These are phyloP conservation scores for Debaryomyces coudertii DNA, from an alignment of 1,139 yeast genomes.

Conservation along the genomic window DNA sequence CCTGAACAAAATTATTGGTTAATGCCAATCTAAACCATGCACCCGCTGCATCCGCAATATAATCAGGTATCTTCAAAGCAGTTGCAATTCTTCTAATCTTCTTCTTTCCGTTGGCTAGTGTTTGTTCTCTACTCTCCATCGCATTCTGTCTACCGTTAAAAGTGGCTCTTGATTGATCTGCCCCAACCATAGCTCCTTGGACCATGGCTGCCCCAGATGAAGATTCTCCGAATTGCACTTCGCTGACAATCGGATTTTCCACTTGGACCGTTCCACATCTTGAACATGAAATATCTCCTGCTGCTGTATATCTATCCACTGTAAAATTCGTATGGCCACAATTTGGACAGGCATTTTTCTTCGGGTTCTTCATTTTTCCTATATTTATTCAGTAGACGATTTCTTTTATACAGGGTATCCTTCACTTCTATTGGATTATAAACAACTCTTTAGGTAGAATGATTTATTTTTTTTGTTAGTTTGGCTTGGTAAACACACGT, in stretches of 20 bases:
- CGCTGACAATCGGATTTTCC: slow-evolving; percentile 93
- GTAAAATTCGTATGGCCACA: slow-evolving; percentile 40
- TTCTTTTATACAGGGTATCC: background rate
- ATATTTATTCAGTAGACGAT: background rate
- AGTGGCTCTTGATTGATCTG: slow-evolving; percentile 81
- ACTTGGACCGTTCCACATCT: slow-evolving; percentile 86
- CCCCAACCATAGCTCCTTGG: slow-evolving; percentile 90
- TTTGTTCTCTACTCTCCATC: slow-evolving; percentile 85
- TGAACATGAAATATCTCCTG: slow-evolving; percentile 78
- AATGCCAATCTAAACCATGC: slow-evolving; percentile 89
- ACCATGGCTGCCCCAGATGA: slow-evolving; percentile 94
- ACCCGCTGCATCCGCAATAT: slow-evolving; percentile 81
- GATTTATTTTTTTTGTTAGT: slow-evolving; percentile 1
- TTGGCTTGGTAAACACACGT: slow-evolving; percentile 1
- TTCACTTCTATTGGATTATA: background rate
- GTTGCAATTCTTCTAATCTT: slow-evolving; percentile 80
- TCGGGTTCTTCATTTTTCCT: slow-evolving; percentile 16
- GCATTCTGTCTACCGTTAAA: slow-evolving; percentile 67
- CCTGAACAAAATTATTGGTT: slow-evolving; percentile 88
- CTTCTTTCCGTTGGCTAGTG: slow-evolving; percentile 77
- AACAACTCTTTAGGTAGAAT: background rate
- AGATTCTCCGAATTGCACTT: slow-evolving; percentile 91
- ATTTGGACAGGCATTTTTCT: slow-evolving; percentile 29
- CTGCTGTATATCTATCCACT: slow-evolving; percentile 51
- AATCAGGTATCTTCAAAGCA: slow-evolving; percentile 78